These are phyloP conservation scores for Ophioceras dolichostomum DNA, from an alignment of 2,329 filamentous ascomycete genomes.

Conservation along the genomic window DNA sequence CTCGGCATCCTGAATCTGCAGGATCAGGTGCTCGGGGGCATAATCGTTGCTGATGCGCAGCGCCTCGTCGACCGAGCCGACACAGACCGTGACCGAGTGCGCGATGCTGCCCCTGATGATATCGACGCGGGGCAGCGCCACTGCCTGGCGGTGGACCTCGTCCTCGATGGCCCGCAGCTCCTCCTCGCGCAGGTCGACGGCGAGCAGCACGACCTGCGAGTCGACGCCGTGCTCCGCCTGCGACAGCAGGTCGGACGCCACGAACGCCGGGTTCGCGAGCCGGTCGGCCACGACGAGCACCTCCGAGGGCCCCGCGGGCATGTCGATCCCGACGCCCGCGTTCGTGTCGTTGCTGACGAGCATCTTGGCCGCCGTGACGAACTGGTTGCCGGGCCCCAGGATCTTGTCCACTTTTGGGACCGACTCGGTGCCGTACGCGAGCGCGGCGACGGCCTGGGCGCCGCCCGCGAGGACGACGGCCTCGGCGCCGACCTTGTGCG, in stretches of 20 bases:
- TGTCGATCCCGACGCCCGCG: conserved; percentile 90
- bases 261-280: conserved; percentile 81
- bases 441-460: conserved; percentile 87
- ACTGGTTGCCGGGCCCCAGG: conserved; percentile 92
- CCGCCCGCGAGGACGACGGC: conserved; percentile 93
- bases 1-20: conserved; percentile 73
- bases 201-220: conserved; percentile 86
- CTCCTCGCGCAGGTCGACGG: conserved; percentile 62
- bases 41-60: conserved; percentile 84
- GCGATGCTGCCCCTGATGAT: conserved; percentile 84
- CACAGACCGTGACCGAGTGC: conserved; percentile 70
- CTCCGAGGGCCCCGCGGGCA: conserved; percentile 94
- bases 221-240: conserved; percentile 97
- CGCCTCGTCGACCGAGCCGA: conserved; percentile 58
- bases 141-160: conserved; percentile 78
- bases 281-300: conserved; percentile 92
- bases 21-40: conserved; percentile 89
- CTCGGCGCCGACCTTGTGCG: conserved; percentile 92
- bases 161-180: conserved; percentile 78
- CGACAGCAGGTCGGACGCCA: conserved; percentile 82
- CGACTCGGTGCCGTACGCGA: conserved; percentile 94
- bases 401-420: conserved; percentile 98
- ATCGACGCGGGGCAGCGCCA: conserved; percentile 76
- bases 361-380: conserved; percentile 98
- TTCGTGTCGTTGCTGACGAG: conserved; percentile 94